phyloP scores from a whole-genome alignment of 2,329 filamentous ascomycete genomes.

The Trichoderma sp. region DNA sequence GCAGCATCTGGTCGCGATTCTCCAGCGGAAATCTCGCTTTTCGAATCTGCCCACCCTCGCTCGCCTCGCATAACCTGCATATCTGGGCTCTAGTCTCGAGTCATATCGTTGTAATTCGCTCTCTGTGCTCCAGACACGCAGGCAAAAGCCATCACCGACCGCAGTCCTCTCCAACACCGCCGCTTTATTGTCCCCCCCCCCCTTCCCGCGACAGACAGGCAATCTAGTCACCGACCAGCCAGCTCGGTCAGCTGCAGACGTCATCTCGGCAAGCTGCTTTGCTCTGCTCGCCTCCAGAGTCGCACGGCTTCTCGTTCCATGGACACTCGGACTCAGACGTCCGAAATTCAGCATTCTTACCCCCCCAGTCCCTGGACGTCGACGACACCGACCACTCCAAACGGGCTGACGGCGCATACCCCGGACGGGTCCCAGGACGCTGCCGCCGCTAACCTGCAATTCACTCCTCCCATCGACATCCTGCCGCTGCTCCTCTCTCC shows the following conservation, averaged over 20 bases:
- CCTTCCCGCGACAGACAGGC: not conserved
- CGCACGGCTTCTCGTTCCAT: constrained; percentile 41
- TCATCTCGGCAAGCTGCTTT: constrained; percentile 27
- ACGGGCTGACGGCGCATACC: constrained; percentile 36
- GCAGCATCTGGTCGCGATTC: not conserved
- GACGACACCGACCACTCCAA: constrained; percentile 36
- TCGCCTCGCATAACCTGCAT: constrained; percentile 9
- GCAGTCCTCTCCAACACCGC: constrained; percentile 11
- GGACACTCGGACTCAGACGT: constrained; percentile 45
- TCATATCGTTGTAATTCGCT: not conserved
- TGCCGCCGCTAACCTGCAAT: constrained; percentile 37
- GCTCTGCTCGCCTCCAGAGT: constrained; percentile 13
- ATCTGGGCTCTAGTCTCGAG: not conserved
- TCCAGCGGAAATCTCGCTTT: constrained; percentile 2
- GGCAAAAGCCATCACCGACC: constrained; percentile 6
- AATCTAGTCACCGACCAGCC: constrained; percentile 22
- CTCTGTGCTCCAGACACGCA: not conserved
- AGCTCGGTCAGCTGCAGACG: constrained; percentile 21
- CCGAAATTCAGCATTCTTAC: constrained; percentile 47
- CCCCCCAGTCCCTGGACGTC: constrained; percentile 41
- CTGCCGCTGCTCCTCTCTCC: constrained; percentile 62
- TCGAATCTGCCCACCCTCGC: not conserved
- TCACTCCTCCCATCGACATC: constrained; percentile 55
- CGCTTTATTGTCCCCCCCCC: constrained; percentile 5
- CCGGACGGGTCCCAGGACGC: constrained; percentile 41